phyloP scores from a whole-genome alignment of 768 basidiomycete genomes.

The Mycena vitilis region DNA sequence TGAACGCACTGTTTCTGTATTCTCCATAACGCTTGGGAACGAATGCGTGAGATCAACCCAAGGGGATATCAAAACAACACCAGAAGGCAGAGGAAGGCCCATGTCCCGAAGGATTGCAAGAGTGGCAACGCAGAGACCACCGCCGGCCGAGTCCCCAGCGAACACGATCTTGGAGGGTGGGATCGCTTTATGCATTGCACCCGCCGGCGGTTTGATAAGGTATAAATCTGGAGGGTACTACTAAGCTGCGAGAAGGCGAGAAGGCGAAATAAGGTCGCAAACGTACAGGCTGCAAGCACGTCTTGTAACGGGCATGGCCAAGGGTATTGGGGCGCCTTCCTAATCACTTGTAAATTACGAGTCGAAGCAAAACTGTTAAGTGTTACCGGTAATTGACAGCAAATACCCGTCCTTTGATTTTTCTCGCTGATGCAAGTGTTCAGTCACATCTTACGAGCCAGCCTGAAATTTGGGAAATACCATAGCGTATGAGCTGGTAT shows the following conservation, averaged over 20 bases:
- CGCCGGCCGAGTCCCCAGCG: conserved; percentile 86
- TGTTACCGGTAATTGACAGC: conserved; percentile 64
- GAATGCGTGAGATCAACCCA: conserved; percentile 91
- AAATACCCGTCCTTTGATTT: conserved; percentile 77
- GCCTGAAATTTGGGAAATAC: conserved; percentile 41
- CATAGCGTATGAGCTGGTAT: conserved; percentile 69
- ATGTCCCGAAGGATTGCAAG: conserved; percentile 77
- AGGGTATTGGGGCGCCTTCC: conserved; percentile 87
- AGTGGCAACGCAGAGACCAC: conserved; percentile 68
- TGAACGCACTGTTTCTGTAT: conserved; percentile 66
- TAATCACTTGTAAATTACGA: conserved; percentile 41
- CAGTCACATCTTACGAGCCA: background rate
- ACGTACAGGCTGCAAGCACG: conserved; percentile 75
- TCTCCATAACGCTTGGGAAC: conserved; percentile 80
- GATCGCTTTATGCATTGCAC: conserved; percentile 71
- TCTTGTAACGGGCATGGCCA: conserved; percentile 86
- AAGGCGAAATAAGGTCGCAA: background rate
- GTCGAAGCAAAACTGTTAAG: background rate
- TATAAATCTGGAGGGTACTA: conserved; percentile 66
- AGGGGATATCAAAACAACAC: conserved; percentile 82
- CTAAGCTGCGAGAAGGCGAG: background rate
- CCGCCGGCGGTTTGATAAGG: conserved; percentile 75
- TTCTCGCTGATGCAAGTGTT: conserved; percentile 61
- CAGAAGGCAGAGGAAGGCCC: conserved; percentile 76
- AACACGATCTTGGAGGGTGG: conserved; percentile 76